Conservation (phyloP, 2,329 filamentous ascomycete species). For the Xylaria polymorpha region DNA sequence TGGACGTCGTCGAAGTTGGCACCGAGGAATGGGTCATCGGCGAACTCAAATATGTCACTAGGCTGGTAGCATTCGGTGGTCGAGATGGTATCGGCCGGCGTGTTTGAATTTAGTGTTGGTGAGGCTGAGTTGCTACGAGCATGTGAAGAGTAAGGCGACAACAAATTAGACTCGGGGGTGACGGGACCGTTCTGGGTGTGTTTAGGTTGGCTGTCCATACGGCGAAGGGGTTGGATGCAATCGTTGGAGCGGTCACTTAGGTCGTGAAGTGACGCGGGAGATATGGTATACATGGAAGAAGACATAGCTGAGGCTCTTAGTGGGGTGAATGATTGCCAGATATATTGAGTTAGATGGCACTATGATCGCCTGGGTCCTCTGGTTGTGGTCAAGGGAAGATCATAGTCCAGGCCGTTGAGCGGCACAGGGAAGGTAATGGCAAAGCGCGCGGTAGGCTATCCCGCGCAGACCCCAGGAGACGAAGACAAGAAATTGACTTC, state of each 20-base stretch:
- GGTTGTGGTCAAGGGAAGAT: slow-evolving; percentile 41
- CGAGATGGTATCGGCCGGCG: slow-evolving; percentile 63
- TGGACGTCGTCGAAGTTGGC: slow-evolving; percentile 58
- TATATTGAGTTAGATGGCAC: slow-evolving; percentile 48
- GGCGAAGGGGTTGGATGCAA: slow-evolving; percentile 49
- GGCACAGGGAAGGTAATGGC: slow-evolving; percentile 32
- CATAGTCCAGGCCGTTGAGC: slow-evolving; percentile 44
- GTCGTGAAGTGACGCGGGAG: slow-evolving; percentile 56
- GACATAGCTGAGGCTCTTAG: slow-evolving; percentile 54
- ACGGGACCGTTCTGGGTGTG: slow-evolving; percentile 47
- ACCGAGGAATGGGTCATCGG: slow-evolving; percentile 64
- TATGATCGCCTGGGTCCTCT: slow-evolving; percentile 42
- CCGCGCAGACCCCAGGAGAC: slow-evolving; percentile 7
- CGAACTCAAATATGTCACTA: slow-evolving; percentile 58
- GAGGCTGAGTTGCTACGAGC: slow-evolving; percentile 55
- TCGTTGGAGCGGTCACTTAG: slow-evolving; percentile 48
- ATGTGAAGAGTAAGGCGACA: slow-evolving; percentile 60
- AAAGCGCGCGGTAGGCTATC: slow-evolving; percentile 26
- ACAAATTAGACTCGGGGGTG: slow-evolving; percentile 54
- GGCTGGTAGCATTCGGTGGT: slow-evolving; percentile 61
- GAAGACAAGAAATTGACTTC: slow-evolving; percentile 11
- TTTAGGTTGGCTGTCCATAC: slow-evolving; percentile 45
- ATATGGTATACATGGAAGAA: slow-evolving; percentile 56
- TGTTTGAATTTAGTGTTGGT: slow-evolving; percentile 55
- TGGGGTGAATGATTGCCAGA: slow-evolving; percentile 43